Evolutionary conservation across 108 stramenopile genomes (phyloP).

Genomic region (Bacterosira constricta): DNA sequence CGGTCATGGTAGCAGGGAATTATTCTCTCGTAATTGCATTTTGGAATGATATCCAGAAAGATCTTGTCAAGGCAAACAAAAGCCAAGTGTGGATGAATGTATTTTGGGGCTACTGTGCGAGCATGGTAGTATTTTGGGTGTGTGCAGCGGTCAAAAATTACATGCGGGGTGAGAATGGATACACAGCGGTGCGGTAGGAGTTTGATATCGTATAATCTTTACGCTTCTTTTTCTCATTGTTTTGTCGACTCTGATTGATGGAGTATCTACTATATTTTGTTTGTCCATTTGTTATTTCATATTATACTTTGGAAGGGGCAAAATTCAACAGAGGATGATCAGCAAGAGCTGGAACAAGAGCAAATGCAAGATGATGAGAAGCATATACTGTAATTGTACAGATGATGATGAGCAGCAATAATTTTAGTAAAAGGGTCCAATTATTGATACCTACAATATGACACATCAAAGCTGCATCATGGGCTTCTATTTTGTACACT

Average conservation of each 20-base stretch:
- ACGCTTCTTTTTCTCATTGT: neutral
- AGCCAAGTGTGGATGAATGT: slow-evolving; percentile 34
- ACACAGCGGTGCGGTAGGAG: neutral
- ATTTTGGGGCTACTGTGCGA: slow-evolving; percentile 40
- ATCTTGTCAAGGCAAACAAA: slow-evolving; percentile 14
- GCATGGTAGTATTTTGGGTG: slow-evolving; percentile 37
- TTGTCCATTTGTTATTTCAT: neutral
- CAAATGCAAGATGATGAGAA: neutral
- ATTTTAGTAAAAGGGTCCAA: too few species aligned
- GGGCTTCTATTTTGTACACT: too few species aligned
- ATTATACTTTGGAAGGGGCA: neutral
- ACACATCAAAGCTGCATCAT: too few species aligned
- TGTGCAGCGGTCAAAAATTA: slow-evolving; percentile 33
- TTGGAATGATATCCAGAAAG: slow-evolving; percentile 27
- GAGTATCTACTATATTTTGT: neutral
- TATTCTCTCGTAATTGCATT: slow-evolving; percentile 33
- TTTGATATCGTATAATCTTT: neutral
- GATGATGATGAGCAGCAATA: neutral
- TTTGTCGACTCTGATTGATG: neutral
- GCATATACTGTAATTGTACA: neutral
- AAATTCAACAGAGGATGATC: neutral
- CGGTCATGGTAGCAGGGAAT: slow-evolving; percentile 27
- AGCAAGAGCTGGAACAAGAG: neutral
- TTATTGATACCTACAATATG: too few species aligned
- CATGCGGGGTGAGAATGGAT: slow-evolving; percentile 30